Percentiles rank a stretch among this genome's conserved stretches.
These are phyloP conservation scores for Akanthomyces dipterigenus DNA, from an alignment of 2,329 filamentous ascomycete genomes.

Conservation along the genomic window DNA sequence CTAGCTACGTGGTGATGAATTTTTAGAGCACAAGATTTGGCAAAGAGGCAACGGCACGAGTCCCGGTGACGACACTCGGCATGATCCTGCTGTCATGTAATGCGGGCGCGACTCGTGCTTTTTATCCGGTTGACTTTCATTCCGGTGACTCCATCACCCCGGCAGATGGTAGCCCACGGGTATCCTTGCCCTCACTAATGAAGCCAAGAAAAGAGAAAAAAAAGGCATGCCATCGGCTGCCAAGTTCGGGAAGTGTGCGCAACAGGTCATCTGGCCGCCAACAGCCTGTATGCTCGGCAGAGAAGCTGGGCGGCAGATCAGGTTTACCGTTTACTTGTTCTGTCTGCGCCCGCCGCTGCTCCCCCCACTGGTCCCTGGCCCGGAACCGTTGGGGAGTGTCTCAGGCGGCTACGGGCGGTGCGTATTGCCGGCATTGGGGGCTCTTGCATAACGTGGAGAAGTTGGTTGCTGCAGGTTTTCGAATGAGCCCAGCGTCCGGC, in stretches of 20 bases:
- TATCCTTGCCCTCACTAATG: neutral
- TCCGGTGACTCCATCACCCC: neutral
- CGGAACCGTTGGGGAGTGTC: neutral
- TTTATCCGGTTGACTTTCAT: no score
- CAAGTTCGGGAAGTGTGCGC: neutral
- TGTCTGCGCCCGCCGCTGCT: no score
- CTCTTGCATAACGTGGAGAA: neutral
- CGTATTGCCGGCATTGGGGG: neutral
- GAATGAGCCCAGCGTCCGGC: neutral
- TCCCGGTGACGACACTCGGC: neutral
- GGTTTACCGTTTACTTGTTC: no score
- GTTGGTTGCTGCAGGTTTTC: neutral
- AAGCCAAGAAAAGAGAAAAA: no score
- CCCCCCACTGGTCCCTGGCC: no score
- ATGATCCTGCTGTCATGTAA: neutral
- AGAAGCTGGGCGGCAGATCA: no score
- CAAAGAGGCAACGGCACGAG: neutral
- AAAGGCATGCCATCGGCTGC: neutral
- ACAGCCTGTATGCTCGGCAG: no score
- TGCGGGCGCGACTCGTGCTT: neutral
- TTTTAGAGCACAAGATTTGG: neutral
- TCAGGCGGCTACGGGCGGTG: neutral
- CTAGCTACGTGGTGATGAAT: no score
- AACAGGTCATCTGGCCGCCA: neutral
- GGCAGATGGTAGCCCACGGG: neutral